Evolutionary conservation across 768 basidiomycete species (phyloP).

Genomic region (Galerina marginata): DNA sequence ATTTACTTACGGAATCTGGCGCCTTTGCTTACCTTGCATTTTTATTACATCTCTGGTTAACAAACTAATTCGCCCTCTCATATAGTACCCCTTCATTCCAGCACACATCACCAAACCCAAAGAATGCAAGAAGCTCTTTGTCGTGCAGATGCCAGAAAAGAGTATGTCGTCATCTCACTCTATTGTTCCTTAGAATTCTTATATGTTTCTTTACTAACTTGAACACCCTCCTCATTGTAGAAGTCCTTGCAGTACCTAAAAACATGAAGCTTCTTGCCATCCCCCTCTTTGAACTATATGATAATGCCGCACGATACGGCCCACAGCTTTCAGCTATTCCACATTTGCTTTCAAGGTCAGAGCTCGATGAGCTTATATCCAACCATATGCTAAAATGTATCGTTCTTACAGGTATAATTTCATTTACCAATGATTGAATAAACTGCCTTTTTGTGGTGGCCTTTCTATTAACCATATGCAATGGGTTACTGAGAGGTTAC

Average conservation of each 20-base stretch:
- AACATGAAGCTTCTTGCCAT: constrained; percentile 99
- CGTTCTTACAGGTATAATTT: constrained; percentile 23
- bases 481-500: no score
- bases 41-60: neutral
- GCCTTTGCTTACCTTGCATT: neutral
- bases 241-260: constrained; percentile 94
- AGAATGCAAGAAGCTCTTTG: constrained; percentile 95
- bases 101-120: constrained; percentile 98
- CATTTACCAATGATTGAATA: constrained; percentile 21
- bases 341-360: constrained; percentile 82
- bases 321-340: constrained; percentile 95
- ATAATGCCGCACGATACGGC: constrained; percentile 94
- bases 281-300: constrained; percentile 96
- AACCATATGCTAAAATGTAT: neutral
- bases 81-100: constrained; percentile 90
- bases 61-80: neutral
- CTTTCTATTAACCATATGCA: no score
- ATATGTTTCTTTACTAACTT: neutral
- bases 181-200: neutral
- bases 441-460: neutral
- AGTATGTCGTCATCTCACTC: constrained; percentile 59
- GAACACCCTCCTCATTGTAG: constrained; percentile 43
- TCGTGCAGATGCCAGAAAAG: constrained; percentile 93
- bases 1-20: neutral
- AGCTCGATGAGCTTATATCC: neutral